Evolutionary conservation across 345 rosid genomes (phyloP).

Genomic region (Eutrema heterophyllum): DNA sequence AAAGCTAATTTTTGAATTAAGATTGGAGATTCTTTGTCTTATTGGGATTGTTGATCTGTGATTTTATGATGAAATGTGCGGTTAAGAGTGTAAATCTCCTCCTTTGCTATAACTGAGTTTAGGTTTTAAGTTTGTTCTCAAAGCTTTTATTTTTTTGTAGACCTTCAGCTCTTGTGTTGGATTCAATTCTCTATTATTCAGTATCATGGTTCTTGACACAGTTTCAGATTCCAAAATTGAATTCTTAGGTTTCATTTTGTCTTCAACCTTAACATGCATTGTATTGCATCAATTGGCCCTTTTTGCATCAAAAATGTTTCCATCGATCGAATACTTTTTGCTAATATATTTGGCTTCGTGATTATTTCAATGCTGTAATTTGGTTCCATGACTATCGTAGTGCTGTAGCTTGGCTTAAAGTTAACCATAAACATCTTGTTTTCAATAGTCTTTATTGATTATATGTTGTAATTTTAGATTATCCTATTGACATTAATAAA

Average conservation of each 20-base stretch:
- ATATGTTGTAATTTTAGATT: too few species aligned
- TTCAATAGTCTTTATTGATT: too few species aligned
- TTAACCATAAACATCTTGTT: not conserved
- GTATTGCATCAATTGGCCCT: not conserved
- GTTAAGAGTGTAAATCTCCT: not conserved
- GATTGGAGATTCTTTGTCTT: too few species aligned
- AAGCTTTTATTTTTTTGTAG: not conserved
- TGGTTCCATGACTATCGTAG: too few species aligned
- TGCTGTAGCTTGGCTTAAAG: not conserved
- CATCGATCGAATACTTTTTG: not conserved
- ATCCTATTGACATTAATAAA: not conserved
- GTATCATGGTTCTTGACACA: not conserved
- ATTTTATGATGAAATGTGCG: not conserved
- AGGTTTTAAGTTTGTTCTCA: not conserved
- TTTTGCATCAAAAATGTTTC: not conserved
- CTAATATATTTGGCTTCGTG: not conserved
- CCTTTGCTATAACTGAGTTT: too few species aligned
- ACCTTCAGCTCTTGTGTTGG: not conserved
- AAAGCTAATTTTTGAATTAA: too few species aligned
- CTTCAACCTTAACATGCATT: not conserved
- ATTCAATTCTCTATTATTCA: not conserved
- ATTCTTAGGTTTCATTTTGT: not conserved
- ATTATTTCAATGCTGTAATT: not conserved
- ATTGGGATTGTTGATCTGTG: not conserved
- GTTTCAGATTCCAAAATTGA: not conserved